These are phyloP conservation scores for Globisporangium orthogonon DNA, from an alignment of 352 stramenopile species.

Conservation along the genomic window DNA sequence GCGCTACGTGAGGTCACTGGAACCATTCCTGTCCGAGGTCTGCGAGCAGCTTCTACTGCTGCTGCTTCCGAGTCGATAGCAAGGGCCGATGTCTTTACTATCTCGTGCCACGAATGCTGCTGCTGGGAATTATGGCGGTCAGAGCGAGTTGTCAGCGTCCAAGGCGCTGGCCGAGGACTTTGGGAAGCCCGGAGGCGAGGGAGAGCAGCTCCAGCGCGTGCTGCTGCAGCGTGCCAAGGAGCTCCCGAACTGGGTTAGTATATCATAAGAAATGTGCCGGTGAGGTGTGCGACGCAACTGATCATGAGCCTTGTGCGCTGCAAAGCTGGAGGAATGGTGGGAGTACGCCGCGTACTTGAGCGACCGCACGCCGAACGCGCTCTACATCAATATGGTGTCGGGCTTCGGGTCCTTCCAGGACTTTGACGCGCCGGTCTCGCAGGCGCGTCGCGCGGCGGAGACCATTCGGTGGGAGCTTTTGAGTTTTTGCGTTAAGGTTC, in stretches of 20 bases:
- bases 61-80: constrained; percentile 7
- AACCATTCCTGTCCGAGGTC: constrained; percentile 45
- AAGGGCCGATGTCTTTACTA: neutral
- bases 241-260: constrained; percentile 47
- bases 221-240: constrained; percentile 38
- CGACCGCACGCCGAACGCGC: constrained; percentile 74
- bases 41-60: constrained; percentile 28
- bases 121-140: no score
- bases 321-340: constrained; percentile 88
- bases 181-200: constrained; percentile 33
- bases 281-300: no score
- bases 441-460: constrained; percentile 47
- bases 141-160: constrained; percentile 44
- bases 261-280: neutral
- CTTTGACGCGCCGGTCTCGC: constrained; percentile 58
- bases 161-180: constrained; percentile 41
- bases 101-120: no score
- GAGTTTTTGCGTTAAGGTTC: no score
- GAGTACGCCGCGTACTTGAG: constrained; percentile 84
- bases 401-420: constrained; percentile 93
- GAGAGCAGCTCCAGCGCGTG: constrained; percentile 38
- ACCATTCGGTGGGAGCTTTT: constrained; percentile 29
- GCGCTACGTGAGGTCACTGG: constrained; percentile 75
- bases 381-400: constrained; percentile 94
- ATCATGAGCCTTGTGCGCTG: neutral